These are phyloP conservation scores for Corylus americana DNA, from an alignment of 306 rosid species.

Conservation along the genomic window DNA sequence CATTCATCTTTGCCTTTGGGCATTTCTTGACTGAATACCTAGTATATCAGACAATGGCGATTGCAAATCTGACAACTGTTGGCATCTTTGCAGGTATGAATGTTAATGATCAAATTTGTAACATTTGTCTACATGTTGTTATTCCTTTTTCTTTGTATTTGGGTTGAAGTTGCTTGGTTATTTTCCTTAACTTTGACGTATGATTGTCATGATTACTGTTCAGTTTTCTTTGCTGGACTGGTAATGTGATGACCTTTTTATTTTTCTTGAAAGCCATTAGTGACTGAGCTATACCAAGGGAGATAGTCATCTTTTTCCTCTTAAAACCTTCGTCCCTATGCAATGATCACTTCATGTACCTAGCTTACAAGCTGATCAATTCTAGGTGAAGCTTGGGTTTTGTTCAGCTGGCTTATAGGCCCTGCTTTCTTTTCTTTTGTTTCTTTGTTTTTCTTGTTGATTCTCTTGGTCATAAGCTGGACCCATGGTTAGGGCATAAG, in stretches of 20 bases:
- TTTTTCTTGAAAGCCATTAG: background rate
- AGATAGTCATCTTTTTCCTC: background rate
- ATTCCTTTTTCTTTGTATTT: conserved; percentile 13
- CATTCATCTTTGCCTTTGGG: conserved; percentile 85
- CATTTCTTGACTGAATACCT: conserved; percentile 87
- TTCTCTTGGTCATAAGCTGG: background rate
- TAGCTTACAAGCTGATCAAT: background rate
- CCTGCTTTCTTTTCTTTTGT: background rate
- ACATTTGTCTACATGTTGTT: conserved; percentile 6
- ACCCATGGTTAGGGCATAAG: background rate
- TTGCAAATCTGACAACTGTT: conserved; percentile 71
- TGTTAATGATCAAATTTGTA: conserved; percentile 15
- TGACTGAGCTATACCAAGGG: background rate
- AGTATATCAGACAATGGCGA: conserved; percentile 73
- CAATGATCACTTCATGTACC: background rate
- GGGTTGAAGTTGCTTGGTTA: conserved; percentile 1
- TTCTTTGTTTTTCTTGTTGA: background rate
- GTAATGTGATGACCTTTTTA: background rate
- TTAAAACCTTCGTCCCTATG: background rate
- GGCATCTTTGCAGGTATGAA: conserved; percentile 83
- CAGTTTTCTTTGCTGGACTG: background rate
- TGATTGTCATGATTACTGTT: background rate
- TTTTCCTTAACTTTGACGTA: background rate
- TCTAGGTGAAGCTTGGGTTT: background rate
- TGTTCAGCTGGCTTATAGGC: background rate